Percentiles rank a stretch among this genome's conserved stretches.
phyloP scores from a whole-genome alignment of 495 filamentous ascomycete species.

The Niebla homalea region DNA sequence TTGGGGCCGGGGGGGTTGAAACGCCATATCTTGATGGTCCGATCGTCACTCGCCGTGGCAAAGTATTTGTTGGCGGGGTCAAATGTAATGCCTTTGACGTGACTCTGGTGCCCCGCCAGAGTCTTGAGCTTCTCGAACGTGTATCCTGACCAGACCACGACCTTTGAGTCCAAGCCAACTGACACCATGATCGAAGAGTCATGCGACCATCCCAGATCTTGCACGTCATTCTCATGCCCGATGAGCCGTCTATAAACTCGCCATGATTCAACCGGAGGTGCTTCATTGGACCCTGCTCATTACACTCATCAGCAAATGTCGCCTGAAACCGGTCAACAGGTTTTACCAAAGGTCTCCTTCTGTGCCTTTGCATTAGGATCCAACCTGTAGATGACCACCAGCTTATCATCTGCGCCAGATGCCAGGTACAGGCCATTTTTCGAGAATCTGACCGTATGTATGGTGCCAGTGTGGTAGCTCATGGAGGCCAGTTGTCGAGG shows the following conservation, averaged over 20 bases:
- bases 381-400: slow-evolving; percentile 89
- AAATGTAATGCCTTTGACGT: slow-evolving; percentile 97
- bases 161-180: slow-evolving; percentile 92
- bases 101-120: slow-evolving; percentile 79
- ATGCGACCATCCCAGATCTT: slow-evolving; percentile 93
- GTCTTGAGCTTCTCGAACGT: slow-evolving; percentile 97
- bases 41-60: slow-evolving; percentile 92
- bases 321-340: slow-evolving; percentile 15
- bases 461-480: slow-evolving; percentile 95
- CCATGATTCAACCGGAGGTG: slow-evolving; percentile 92
- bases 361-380: slow-evolving; percentile 68
- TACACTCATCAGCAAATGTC: slow-evolving; percentile 3
- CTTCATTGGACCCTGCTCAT: slow-evolving; percentile 65
- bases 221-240: slow-evolving; percentile 96
- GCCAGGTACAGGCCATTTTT: slow-evolving; percentile 86
- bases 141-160: slow-evolving; percentile 94
- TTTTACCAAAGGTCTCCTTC: slow-evolving; percentile 57
- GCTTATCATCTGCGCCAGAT: slow-evolving; percentile 94
- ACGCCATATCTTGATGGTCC: slow-evolving; percentile 90
- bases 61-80: slow-evolving; percentile 99
- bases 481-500: slow-evolving; percentile 93
- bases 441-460: slow-evolving; percentile 92
- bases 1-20: slow-evolving; percentile 88
- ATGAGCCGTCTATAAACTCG: slow-evolving; percentile 82
- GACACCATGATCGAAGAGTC: slow-evolving; percentile 94